Conservation (phyloP, 176 grass and related monocot species). For the Typha latifolia region DNA sequence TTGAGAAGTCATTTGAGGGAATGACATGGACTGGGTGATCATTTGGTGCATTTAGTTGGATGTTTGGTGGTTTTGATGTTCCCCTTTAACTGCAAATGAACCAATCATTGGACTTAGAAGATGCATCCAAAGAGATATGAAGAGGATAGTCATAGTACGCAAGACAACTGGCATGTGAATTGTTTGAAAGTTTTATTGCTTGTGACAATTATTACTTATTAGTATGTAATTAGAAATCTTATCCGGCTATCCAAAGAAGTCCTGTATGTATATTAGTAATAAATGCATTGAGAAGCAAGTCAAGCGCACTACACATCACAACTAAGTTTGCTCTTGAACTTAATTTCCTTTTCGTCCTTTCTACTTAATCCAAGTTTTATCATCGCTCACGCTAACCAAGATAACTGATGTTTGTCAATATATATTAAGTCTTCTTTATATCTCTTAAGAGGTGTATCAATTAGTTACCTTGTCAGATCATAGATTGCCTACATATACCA, state of each 20-base stretch:
- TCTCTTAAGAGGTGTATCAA: neutral
- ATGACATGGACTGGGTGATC: constrained; percentile 16
- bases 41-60: constrained; percentile 17
- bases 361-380: too few species aligned
- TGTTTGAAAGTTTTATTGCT: neutral
- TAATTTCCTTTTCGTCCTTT: neutral
- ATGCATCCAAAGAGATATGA: neutral
- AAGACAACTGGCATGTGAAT: neutral
- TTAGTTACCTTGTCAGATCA: neutral
- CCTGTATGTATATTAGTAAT: neutral
- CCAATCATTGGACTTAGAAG: neutral
- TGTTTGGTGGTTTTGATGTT: constrained; percentile 23
- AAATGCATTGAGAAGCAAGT: constrained; percentile 1
- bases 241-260: neutral
- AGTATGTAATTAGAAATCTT: neutral
- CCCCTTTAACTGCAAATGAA: constrained; percentile 13
- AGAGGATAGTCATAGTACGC: neutral
- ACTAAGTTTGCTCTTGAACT: neutral
- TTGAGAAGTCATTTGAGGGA: constrained; percentile 10
- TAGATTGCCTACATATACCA: neutral
- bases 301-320: neutral
- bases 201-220: neutral
- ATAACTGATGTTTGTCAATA: too few species aligned
- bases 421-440: neutral
- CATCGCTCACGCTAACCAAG: too few species aligned